Base-by-base conservation (phyloP, 768 basidiomycete genomes). In the Calvatia gigantea region DNA sequence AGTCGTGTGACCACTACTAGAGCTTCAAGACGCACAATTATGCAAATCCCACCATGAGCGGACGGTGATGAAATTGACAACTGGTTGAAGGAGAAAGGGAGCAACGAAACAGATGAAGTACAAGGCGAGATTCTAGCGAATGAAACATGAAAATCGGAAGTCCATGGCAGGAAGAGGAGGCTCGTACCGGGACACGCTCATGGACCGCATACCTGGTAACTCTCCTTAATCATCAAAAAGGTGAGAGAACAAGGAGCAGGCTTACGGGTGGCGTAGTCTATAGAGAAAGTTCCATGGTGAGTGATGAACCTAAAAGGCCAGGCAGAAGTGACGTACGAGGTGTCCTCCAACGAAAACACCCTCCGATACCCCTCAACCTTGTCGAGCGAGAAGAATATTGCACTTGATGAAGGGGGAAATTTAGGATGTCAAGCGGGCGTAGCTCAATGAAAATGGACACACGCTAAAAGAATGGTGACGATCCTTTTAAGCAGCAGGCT, bases 11-110 rank as follows among this genome's bases (percentile, higher is more conserved):
- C 23, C 19, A 27, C 29, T 19, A 15, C 33, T 14, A 35, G n/a
- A 29, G 15, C 19, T 43, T 25, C n/a, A 41, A 12, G 37, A 60
- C 71, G 67, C 60, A 71, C 87, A 77, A 63, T 83, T 86, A 65
- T 97, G 95, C 28, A 88, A 73, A 64, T 97, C 95, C 94, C 94
- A 98, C 75, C 84, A 85, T 2, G 85, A 87, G n/a, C 87, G 81
- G 27, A 92, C 74, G 19, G 91, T 87, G 12, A 89, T 46, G 19
- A 84, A 56, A 61, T 91, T 90, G 61, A 95, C 78, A 17, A 84
- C 60, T 17, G 86, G 77, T 64, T 91, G 84, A 39, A 93, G 71
- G 42, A 84, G 63, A 19, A 91, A 66, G 0, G 95, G 95, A 2
- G 89, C 76, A 2, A 86, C 81, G 51, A 80, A 69, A 49, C 71